These are phyloP conservation scores for Cantharellus cinnabarinus DNA, from an alignment of 768 basidiomycete genomes.

Conservation along the genomic window DNA sequence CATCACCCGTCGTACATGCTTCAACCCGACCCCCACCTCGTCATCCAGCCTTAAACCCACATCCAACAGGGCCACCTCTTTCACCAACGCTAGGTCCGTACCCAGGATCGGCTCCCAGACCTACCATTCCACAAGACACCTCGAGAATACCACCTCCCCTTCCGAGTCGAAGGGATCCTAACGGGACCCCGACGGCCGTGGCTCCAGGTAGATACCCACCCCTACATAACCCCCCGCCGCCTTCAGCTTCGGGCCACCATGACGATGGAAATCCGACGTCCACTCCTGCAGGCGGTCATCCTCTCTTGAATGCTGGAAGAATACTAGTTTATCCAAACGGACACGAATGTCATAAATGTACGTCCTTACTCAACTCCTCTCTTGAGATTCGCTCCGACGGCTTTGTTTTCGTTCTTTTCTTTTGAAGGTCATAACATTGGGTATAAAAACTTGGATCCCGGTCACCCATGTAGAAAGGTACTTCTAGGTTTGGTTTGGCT, in stretches of 20 bases:
- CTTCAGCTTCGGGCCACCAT: slow-evolving; percentile 5
- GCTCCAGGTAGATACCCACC: neutral
- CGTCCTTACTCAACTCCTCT: slow-evolving; percentile 8
- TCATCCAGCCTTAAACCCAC: neutral
- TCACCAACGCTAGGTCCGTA: too few species aligned
- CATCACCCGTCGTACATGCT: neutral
- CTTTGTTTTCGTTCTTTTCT: neutral
- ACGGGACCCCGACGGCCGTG: neutral
- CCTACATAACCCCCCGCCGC: neutral
- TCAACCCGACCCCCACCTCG: neutral
- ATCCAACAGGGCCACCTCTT: too few species aligned
- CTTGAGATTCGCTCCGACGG: neutral
- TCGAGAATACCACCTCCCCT: neutral
- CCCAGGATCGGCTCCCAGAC: neutral
- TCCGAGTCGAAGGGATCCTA: neutral
- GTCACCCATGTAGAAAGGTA: slow-evolving; percentile 33
- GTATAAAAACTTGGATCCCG: slow-evolving; percentile 47
- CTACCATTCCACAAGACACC: neutral
- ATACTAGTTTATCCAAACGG: slow-evolving; percentile 51
- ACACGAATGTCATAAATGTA: slow-evolving; percentile 48
- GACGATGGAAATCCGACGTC: slow-evolving; percentile 45
- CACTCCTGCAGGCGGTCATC: slow-evolving; percentile 42
- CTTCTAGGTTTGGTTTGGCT: neutral
- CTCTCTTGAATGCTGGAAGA: slow-evolving; percentile 37
- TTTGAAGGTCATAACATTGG: slow-evolving; percentile 48